Base-by-base conservation (phyloP, 2,329 filamentous ascomycete genomes). In the Apiospora koreana region DNA sequence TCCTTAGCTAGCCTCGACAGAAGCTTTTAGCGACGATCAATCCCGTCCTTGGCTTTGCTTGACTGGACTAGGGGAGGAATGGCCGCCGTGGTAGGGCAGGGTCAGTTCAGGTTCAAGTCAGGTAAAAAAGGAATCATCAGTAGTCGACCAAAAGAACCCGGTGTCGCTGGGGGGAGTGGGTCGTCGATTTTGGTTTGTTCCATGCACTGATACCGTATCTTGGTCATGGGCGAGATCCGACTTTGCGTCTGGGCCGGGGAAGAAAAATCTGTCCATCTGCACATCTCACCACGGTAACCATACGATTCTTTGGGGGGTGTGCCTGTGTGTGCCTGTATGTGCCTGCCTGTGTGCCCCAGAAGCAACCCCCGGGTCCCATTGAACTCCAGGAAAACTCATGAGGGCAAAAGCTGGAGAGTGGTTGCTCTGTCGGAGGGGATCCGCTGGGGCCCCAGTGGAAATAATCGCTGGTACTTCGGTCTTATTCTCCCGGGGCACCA, bases 361-460 rank as follows among this genome's bases (percentile, higher is more conserved):
- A 42, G 18, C 1, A 2, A 12, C 64, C 64, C 50, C 50, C 25
- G 50, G 50, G 25, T 21, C 65, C 65, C 67, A 54, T 64, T 50
- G 25, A 45, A 64, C 46, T 62, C 48, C 58, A 62, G 50, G 42
- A 65, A 68, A 67, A 35, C 35, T 35, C 25, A 25, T n/a, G 58
- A 46, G 62, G 25, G 50, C 54, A 62, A 62, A 31, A 67, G 31
- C 69, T 67, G 69, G 35, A 58, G 69, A 69, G 35, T 38, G 58
- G 43, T 43, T 54, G 43, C 28, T 38, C 8, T 42, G 62, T 43
- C 41, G 38, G 50, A 42, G 65, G 70, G 68, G 45, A 46, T 69
- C 62, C 43, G 72, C 72, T 72, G 72, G 72, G 70, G 72, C 67
- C 72, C 72, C 72, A 50, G 65, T 68, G 62, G 71, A 68, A 67